A percentile compares a stretch with the other conserved stretches of the same genome.
Evolutionary conservation across 768 basidiomycete species (phyloP).

Genomic region (Lactifluus pinguis): DNA sequence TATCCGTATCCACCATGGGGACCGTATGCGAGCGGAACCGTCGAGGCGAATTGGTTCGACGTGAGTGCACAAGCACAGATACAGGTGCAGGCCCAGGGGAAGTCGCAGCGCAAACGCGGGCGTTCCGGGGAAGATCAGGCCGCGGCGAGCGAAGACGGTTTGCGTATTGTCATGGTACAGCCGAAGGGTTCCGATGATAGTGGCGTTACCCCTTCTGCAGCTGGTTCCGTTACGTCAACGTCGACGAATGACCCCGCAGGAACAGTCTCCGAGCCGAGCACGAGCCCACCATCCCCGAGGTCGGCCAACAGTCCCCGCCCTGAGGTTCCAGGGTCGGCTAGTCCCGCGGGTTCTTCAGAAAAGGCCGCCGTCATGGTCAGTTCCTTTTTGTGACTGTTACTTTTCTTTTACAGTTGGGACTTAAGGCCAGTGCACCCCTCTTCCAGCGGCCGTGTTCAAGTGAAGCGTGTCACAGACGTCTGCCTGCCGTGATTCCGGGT

Average conservation of each 20-base stretch:
- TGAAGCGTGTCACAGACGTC: constrained; percentile 32
- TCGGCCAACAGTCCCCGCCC: not conserved
- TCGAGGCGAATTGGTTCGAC: constrained; percentile 3
- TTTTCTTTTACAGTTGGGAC: not conserved
- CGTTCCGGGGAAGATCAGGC: not conserved
- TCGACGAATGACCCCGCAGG: not conserved
- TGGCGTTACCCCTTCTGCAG: not conserved
- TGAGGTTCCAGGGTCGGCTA: not conserved
- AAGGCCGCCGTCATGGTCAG: constrained; percentile 1
- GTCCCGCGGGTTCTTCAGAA: not conserved
- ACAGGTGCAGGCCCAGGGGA: not conserved
- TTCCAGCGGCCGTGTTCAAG: constrained; percentile 24
- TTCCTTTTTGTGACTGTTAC: not conserved
- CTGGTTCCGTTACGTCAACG: not conserved
- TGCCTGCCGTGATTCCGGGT: constrained; percentile 24
- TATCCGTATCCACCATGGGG: constrained; percentile 19
- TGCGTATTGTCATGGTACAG: constrained; percentile 14
- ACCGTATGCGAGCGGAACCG: not conserved
- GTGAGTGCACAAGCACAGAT: constrained; percentile 1
- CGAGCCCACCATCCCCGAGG: not conserved
- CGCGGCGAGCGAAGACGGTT: not conserved
- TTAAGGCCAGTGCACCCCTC: not conserved
- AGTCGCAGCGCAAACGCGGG: constrained; percentile 1
- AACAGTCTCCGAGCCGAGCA: not conserved
- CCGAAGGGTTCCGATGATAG: not conserved